Evolutionary conservation across 495 filamentous ascomycete species (phyloP).

Genomic region (Daldinia grandis): DNA sequence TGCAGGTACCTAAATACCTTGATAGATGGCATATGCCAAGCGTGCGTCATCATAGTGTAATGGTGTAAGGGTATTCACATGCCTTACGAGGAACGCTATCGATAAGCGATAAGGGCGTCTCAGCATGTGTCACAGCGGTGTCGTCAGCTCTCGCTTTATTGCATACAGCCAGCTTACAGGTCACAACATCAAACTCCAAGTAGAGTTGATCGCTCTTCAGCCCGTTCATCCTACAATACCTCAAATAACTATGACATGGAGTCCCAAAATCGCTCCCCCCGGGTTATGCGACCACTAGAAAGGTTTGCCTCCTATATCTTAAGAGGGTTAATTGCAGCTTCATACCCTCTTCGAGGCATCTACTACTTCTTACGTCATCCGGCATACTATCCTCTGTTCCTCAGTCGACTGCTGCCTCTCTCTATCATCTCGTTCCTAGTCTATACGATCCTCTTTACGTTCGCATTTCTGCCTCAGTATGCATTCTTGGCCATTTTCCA

Average conservation of each 20-base stretch:
- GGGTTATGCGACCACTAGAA: constrained; percentile 39
- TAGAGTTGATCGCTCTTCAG: constrained; percentile 7
- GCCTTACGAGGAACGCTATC: not conserved
- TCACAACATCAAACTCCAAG: not conserved
- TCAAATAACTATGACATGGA: constrained; percentile 36
- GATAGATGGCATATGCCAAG: no score
- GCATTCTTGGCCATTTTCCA: constrained; percentile 84
- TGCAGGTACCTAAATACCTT: not conserved
- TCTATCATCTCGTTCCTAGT: constrained; percentile 76
- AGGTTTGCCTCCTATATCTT: constrained; percentile 42
- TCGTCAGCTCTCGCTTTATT: not conserved
- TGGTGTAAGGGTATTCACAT: not conserved
- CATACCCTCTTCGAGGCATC: constrained; percentile 67
- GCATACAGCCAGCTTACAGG: not conserved
- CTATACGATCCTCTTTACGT: constrained; percentile 78
- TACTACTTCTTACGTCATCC: constrained; percentile 77
- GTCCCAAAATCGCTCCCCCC: constrained; percentile 26
- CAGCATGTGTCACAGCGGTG: not conserved
- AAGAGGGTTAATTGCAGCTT: constrained; percentile 46
- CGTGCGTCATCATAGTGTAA: no score
- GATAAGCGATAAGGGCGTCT: not conserved
- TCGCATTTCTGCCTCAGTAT: constrained; percentile 88
- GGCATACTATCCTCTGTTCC: constrained; percentile 71
- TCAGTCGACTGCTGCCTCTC: constrained; percentile 72
- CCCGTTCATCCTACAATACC: not conserved